Conservation (phyloP, 192 early-diverging fungal genomes). For the Mortierella hygrophila region DNA sequence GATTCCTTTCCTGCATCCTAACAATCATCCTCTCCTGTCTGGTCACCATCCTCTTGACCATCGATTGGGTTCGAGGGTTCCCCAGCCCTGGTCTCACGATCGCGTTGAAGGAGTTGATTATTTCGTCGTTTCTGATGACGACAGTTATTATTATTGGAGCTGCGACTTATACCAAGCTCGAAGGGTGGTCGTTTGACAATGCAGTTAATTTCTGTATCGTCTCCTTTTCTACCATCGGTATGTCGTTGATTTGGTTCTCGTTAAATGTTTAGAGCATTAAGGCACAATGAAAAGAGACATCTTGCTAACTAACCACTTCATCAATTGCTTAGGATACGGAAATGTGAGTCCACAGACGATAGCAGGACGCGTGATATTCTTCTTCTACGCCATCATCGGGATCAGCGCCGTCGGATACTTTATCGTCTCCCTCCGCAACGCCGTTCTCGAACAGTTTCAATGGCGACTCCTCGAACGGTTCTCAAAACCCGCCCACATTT, state of each 20-base stretch:
- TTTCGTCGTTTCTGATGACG: constrained; percentile 52
- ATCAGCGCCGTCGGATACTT: constrained; percentile 43
- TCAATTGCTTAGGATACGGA: constrained; percentile 31
- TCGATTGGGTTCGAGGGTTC: constrained; percentile 49
- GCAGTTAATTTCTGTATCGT: constrained; percentile 54
- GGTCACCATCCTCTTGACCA: constrained; percentile 24
- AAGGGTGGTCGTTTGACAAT: constrained; percentile 44
- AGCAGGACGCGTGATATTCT: constrained; percentile 30
- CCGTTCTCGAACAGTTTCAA: constrained; percentile 46
- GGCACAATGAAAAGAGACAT: no score
- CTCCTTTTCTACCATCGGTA: constrained; percentile 48
- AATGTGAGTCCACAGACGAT: constrained; percentile 34
- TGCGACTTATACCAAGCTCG: constrained; percentile 26
- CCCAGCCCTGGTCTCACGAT: constrained; percentile 40
- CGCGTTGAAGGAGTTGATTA: constrained; percentile 35
- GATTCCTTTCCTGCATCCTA: constrained; percentile 35
- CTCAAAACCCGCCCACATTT: constrained; percentile 32
- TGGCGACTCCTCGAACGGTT: constrained; percentile 43
- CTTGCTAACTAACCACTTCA: no score
- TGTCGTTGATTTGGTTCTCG: neutral
- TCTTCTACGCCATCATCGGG: constrained; percentile 36
- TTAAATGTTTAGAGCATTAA: neutral
- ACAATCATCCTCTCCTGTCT: constrained; percentile 23
- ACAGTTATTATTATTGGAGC: constrained; percentile 37
- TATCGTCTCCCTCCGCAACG: constrained; percentile 40